These are phyloP conservation scores for Turnera subulata DNA, from an alignment of 345 rosid genomes.

Conservation along the genomic window DNA sequence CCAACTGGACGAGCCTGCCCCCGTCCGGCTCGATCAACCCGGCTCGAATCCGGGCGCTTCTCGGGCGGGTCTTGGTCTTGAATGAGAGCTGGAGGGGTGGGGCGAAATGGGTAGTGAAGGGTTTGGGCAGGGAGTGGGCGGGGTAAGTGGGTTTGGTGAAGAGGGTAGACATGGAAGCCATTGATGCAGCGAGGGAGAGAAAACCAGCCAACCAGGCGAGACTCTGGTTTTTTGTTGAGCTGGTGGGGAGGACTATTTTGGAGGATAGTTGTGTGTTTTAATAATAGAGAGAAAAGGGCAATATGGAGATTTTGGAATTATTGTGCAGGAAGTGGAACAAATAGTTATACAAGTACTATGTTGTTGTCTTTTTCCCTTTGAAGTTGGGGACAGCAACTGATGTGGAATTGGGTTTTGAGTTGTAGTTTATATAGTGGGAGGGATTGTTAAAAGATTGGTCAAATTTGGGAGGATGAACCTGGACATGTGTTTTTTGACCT, in stretches of 20 bases:
- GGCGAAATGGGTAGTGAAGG: conserved; percentile 35
- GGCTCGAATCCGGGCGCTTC: conserved; percentile 28
- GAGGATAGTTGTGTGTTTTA: conserved; percentile 1
- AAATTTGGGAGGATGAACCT: conserved; percentile 41
- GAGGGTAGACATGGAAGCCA: conserved; percentile 64
- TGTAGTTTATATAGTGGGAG: not conserved
- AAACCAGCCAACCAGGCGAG: conserved; percentile 7
- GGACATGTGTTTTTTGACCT: conserved; percentile 19
- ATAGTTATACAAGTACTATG: no score
- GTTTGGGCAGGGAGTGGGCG: conserved; percentile 39
- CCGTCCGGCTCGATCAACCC: conserved; percentile 87
- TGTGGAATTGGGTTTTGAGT: not conserved
- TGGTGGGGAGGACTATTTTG: not conserved
- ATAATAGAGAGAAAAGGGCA: conserved; percentile 10
- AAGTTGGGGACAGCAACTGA: not conserved
- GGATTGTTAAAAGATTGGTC: not conserved
- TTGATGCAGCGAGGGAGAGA: conserved; percentile 17
- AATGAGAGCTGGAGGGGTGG: conserved; percentile 33
- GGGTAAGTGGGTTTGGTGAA: conserved; percentile 34
- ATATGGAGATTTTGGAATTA: not conserved
- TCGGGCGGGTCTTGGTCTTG: conserved; percentile 14
- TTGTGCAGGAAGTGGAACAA: no score
- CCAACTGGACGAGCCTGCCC: conserved; percentile 69
- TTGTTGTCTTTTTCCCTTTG: not conserved
- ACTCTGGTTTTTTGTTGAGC: not conserved